Evolutionary conservation across 2,329 filamentous ascomycete genomes (phyloP), one percentile per base, ranked within the genome.

Genomic region (Laburnicola sp.): DNA sequence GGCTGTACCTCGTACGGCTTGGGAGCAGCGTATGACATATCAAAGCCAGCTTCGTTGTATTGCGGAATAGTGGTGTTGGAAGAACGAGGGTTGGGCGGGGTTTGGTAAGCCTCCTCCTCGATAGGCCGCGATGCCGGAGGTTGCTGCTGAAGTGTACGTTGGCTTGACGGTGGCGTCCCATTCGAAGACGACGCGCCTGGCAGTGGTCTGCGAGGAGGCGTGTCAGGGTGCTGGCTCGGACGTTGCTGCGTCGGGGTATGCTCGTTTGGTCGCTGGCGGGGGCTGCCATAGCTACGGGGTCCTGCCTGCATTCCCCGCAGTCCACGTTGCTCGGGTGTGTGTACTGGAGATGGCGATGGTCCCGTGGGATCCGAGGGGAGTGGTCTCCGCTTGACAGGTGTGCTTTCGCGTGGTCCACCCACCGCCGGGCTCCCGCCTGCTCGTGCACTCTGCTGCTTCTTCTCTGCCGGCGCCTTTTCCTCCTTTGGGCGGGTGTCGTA

Each of bases 401-500:
- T 81, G 59, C 60, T 81, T 77, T 82, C 79, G 42, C 80, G 82
- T 52, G 77, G 80, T 71, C 48, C 74, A 50, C 72, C 69, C 46
- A 72, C 74, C 55, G 63, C 73, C 48, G 66, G 63, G 52, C 73
- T 76, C 41, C 45, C 73, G 50, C 66, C 72, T 31, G 47, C 56
- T 50, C 59, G 75, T 22, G 71, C 27, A 47, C 57, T 57, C 54
- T 66, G 63, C 75, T 83, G 51, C 81, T 75, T 67, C 59, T 83
- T 86, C 54, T 83, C 80, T 27, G 71, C 74, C 6, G 75, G 75
- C 1, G 80, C 76, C 74, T 88, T 91, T 53, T 95, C 90, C 9
- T 82, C 81, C 74, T 94, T 94, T 21, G 91, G 88, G 25, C 93
- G 83, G 49, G 82, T 86, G 72, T 99, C 94, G 78, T 97, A 99